These are phyloP conservation scores for Crucihimalaya himalaica DNA, from an alignment of 345 rosid species.

Conservation along the genomic window DNA sequence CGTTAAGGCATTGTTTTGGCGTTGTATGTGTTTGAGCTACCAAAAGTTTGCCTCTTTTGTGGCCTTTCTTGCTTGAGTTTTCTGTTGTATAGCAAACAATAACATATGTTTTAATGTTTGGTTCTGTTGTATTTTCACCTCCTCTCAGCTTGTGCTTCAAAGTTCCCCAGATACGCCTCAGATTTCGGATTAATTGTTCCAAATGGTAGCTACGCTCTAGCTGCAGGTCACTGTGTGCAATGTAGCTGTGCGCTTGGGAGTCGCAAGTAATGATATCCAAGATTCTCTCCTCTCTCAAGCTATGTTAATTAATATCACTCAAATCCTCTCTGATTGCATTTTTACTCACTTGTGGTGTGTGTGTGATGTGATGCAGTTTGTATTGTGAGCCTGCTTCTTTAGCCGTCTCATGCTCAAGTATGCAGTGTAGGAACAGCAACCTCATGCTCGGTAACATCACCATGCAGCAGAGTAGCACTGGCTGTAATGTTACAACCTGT, in stretches of 20 bases:
- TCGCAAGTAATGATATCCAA: slow-evolving; percentile 62
- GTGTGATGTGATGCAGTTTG: slow-evolving; percentile 51
- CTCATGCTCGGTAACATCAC: slow-evolving; percentile 92
- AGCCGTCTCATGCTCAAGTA: slow-evolving; percentile 97
- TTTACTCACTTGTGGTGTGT: slow-evolving; percentile 1
- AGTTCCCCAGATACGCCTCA: slow-evolving; percentile 70
- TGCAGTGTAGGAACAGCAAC: slow-evolving; percentile 86
- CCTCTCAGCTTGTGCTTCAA: slow-evolving; percentile 84
- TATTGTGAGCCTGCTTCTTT: slow-evolving; percentile 93
- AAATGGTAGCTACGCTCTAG: slow-evolving; percentile 86
- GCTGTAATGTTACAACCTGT: slow-evolving; percentile 87
- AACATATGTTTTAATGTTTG: slow-evolving; percentile 2
- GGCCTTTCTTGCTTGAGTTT: not conserved
- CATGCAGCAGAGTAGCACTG: slow-evolving; percentile 69
- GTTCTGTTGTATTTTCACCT: not conserved
- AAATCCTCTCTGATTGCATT: not conserved
- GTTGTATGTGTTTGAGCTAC: not conserved
- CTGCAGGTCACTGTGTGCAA: slow-evolving; percentile 95
- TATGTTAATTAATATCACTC: not conserved
- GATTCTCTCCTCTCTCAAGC: not conserved
- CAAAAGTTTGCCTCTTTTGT: slow-evolving; percentile 12
- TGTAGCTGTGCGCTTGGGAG: slow-evolving; percentile 93
- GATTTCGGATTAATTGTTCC: slow-evolving; percentile 83
- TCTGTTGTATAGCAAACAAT: not conserved
- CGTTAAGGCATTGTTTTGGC: not conserved